These are phyloP conservation scores for Pseudognaphalium luteoalbum DNA, from an alignment of 129 eudicot genomes.

Conservation along the genomic window DNA sequence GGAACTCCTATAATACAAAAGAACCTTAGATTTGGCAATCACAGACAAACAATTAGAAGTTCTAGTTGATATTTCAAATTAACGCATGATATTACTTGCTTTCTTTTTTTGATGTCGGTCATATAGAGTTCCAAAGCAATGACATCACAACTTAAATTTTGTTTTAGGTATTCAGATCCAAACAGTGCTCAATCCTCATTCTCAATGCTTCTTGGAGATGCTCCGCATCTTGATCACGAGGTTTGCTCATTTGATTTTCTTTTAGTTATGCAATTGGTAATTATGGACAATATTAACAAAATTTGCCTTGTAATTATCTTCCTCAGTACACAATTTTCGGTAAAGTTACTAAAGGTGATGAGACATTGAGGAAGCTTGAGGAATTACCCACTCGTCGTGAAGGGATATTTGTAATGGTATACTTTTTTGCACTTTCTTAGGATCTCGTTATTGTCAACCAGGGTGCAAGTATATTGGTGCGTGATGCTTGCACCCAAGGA, in stretches of 20 bases:
- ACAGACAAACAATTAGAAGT: conserved; percentile 1
- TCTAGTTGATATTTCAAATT: conserved; percentile 3
- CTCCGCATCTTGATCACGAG: conserved; percentile 98
- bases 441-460: conserved; percentile 5
- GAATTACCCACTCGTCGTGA: conserved; percentile 95
- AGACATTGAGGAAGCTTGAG: conserved; percentile 90
- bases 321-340: conserved; percentile 95
- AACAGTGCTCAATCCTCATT: conserved; percentile 94
- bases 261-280: background rate
- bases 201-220: conserved; percentile 98
- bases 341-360: conserved; percentile 95
- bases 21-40: conserved; percentile 6
- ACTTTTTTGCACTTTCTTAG: conserved; percentile 14
- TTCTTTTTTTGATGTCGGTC: background rate
- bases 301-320: conserved; percentile 13
- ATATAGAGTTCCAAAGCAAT: conserved; percentile 11
- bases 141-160: conserved; percentile 19
- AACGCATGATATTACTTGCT: conserved; percentile 4
- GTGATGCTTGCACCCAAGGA: conserved; percentile 15
- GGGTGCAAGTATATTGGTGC: background rate
- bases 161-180: conserved; percentile 80
- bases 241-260: conserved; percentile 43
- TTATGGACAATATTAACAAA: conserved; percentile 2
- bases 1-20: background rate
- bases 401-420: conserved; percentile 98